Base-by-base conservation (phyloP, 2,329 filamentous ascomycete species). In the Aspergillus pseudoglaucus region DNA sequence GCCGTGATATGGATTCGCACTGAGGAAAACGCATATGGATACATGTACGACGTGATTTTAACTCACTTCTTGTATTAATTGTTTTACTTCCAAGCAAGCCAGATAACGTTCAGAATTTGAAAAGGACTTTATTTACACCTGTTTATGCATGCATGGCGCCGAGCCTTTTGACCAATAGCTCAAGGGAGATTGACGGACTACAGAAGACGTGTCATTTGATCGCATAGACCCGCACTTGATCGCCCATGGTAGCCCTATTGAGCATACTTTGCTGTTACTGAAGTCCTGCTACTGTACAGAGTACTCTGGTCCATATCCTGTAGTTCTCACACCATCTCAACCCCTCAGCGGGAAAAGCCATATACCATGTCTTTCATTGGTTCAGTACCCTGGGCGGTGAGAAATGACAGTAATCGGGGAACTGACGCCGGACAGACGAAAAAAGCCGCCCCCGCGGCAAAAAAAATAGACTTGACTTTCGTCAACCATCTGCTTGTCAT, bases 1-100 rank as follows among this genome's bases (percentile, higher is more conserved):
- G 68, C 76, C 65, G 41, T 71, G 51, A 66, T 46, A 30, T 44
- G 25, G 39, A 42, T 25, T 39, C 10, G 8, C 33, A n/a, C n/a
- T 10, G 37, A 3, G 37, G 17, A 10, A n/a, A 35, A 35, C 33
- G 33, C 25, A 27, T 22, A 47, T 42, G 47, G 42, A 50, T 54
- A 51, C 46, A 45, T 54, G 33, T 37, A 35, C 15, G 8, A 15
- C 18, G 42, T 32, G 42, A 22, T 42, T 42, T 27, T 22, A 10
- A 42, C 12, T 40, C 40, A 15, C 42, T 42, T 52, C 39, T 32
- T 33, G 18, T 49, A 45, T 48, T 14, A 42, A 49, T 42, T 27
- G 23, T 42, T 42, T 30, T 25, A 25, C 22, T 27, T 42, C 23
- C 30, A 39, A 30, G 37, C 37, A 39, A 22, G 37, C 37, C 17